Evolutionary conservation across 495 filamentous ascomycete genomes (phyloP).

Genomic region (Neurospora sp.): DNA sequence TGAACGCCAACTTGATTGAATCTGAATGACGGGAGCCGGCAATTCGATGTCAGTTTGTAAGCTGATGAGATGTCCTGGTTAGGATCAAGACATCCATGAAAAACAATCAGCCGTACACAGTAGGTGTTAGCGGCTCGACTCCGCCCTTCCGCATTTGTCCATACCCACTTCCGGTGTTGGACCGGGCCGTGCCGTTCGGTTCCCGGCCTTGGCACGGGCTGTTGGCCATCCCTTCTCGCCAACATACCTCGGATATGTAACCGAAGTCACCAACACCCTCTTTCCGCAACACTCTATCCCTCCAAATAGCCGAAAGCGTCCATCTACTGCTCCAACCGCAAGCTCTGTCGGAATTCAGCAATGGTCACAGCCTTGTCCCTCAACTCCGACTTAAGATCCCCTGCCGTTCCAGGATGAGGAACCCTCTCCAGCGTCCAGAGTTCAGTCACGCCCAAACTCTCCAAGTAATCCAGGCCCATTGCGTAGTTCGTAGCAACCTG

Average conservation of each 20-base stretch:
- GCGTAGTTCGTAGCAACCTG: conserved; percentile 58
- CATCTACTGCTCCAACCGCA: conserved; percentile 9
- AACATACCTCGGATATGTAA: no score
- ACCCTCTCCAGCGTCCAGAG: conserved; percentile 38
- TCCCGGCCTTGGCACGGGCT: background rate
- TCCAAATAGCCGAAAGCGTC: background rate
- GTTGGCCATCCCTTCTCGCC: background rate
- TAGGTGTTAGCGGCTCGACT: no score
- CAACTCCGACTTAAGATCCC: conserved; percentile 17
- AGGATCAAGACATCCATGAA: no score
- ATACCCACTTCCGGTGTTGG: background rate
- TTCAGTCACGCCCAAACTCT: conserved; percentile 35
- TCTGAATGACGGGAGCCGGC: background rate
- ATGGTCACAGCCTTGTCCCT: conserved; percentile 24
- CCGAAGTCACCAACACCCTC: background rate
- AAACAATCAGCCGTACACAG: no score
- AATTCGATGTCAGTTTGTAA: background rate
- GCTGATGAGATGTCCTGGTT: background rate
- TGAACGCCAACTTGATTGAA: background rate
- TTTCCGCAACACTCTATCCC: background rate
- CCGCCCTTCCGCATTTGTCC: background rate
- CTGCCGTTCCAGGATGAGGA: conserved; percentile 1
- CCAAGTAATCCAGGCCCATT: conserved; percentile 46
- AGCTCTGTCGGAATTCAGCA: conserved; percentile 21
- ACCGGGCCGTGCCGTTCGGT: background rate